Evolutionary conservation across 83 land plant species (phyloP), one percentile per base, ranked within the genome.

Genomic region (Isoetes engelmannii): DNA sequence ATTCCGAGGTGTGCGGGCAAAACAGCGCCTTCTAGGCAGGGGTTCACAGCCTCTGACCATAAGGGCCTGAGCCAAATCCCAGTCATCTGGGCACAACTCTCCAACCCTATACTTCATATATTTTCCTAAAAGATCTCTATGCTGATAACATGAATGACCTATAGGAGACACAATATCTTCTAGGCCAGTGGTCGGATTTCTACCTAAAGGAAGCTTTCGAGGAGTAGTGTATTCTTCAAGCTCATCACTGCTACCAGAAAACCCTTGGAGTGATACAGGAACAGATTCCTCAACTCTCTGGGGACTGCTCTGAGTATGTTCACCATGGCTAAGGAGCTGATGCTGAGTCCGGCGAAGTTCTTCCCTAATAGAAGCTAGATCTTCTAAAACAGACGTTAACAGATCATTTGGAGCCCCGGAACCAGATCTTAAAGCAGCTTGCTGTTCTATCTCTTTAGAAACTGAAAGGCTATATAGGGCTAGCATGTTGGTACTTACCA

Each of bases 1-100:
- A 9, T 12, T 10, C 15, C 47, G 67, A 6, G 67, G 47, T 13
- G 67, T 41, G 9, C 67, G 8, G 3, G 67, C 67, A 44, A 64
- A 64, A 53, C 67, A 64, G 8, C 67, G 8, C 9, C 67, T 7
- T 12, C 67, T 18, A 13, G 67, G 67, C 49, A 64, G 67, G 47
- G 67, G 67, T 47, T 64, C 67, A 47, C 67, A 64, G 8, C 67
- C 67, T 21, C 67, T 7, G 7, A 64, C 67, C 67, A 64, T 64
- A 1, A 64, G 67, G 17, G 44, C 67, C 17, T 64, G 67, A 8
- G 67, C 67, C 15, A 44, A 12, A 41, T 64, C 47, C 67, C 67
- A 64, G 47, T 64, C 67, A 47, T 64, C 67, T 13, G 67, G 67
- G 17, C 67, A 64, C n/a, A 64, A 47, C 42, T 21, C 41, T 47